These are phyloP conservation scores for Monosporascus sp. DNA, from an alignment of 2,329 filamentous ascomycete genomes.

Conservation along the genomic window DNA sequence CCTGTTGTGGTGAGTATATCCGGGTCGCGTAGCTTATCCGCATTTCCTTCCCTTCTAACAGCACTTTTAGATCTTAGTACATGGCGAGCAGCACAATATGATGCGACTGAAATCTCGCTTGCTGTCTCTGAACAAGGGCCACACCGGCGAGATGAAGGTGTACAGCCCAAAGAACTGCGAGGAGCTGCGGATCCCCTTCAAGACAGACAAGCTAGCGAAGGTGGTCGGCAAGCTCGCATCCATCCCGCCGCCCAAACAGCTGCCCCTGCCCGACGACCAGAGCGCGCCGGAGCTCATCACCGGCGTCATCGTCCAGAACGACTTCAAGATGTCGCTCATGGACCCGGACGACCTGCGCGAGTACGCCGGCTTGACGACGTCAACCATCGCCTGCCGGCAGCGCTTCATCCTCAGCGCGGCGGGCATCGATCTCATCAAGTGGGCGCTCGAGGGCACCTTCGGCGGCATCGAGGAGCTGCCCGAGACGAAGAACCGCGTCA, in stretches of 20 bases:
- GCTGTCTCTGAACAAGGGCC: constrained; percentile 81
- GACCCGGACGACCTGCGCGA: constrained; percentile 92
- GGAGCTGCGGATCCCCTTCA: constrained; percentile 91
- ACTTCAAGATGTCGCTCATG: constrained; percentile 97
- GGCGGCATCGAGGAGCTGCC: constrained; percentile 71
- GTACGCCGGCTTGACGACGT: constrained; percentile 94
- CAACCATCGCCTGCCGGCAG: constrained; percentile 88
- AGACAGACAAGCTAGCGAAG: constrained; percentile 89
- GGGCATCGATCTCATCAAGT: constrained; percentile 84
- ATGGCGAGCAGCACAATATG: constrained; percentile 97
- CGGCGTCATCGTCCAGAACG: constrained; percentile 92
- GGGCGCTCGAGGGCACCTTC: constrained; percentile 92
- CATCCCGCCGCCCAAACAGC: constrained; percentile 59
- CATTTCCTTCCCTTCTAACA: constrained; percentile 7
- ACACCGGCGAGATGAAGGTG: constrained; percentile 79
- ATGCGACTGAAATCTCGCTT: constrained; percentile 93
- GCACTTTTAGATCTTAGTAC: constrained; percentile 72
- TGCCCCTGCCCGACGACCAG: constrained; percentile 22
- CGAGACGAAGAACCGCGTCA: constrained; percentile 41
- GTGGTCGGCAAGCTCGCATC: constrained; percentile 91
- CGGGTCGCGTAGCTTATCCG: not conserved
- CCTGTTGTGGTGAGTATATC: constrained; percentile 75
- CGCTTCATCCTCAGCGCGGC: constrained; percentile 82
- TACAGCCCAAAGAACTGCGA: constrained; percentile 94
- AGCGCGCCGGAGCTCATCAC: constrained; percentile 57